These are phyloP conservation scores for Candida namnaoensis DNA, from an alignment of 805 yeast species.

Conservation along the genomic window DNA sequence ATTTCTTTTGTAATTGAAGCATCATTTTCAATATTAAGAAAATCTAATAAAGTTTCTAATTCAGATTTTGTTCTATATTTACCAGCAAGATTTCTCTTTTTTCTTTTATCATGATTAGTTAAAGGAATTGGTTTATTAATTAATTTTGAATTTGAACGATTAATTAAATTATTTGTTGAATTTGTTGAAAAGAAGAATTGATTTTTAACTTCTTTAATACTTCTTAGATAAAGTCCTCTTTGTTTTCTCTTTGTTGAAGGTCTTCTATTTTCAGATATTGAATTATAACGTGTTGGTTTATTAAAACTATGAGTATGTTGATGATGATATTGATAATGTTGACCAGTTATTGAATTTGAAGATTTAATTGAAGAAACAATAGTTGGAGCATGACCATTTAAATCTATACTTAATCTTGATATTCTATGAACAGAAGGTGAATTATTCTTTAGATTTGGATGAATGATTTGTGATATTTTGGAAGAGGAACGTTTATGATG, in stretches of 20 bases:
- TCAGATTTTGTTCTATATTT: constrained; percentile 16
- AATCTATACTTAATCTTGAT: neutral
- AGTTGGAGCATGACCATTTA: neutral
- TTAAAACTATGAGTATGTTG: too few species aligned
- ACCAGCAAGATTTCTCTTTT: constrained; percentile 8
- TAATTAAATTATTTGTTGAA: too few species aligned
- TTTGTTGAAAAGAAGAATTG: constrained; percentile 4
- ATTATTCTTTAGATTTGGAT: too few species aligned
- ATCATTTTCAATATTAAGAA: constrained; percentile 14
- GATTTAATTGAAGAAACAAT: neutral
- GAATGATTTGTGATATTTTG: too few species aligned
- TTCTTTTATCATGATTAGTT: constrained; percentile 13
- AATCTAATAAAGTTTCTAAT: constrained; percentile 13
- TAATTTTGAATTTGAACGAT: too few species aligned
- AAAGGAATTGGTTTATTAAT: constrained; percentile 1
- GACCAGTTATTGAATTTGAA: too few species aligned
- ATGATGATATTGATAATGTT: too few species aligned
- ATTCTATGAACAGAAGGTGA: neutral
- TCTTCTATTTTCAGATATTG: constrained; percentile 1
- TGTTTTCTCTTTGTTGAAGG: constrained; percentile 7
- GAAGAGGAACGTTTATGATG: too few species aligned
- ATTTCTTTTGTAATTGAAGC: constrained; percentile 14
- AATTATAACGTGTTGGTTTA: too few species aligned
- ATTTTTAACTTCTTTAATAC: constrained; percentile 8
- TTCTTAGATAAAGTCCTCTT: constrained; percentile 13